phyloP scores from a whole-genome alignment of 2,329 filamentous ascomycete species.

The Aspergillus niger region DNA sequence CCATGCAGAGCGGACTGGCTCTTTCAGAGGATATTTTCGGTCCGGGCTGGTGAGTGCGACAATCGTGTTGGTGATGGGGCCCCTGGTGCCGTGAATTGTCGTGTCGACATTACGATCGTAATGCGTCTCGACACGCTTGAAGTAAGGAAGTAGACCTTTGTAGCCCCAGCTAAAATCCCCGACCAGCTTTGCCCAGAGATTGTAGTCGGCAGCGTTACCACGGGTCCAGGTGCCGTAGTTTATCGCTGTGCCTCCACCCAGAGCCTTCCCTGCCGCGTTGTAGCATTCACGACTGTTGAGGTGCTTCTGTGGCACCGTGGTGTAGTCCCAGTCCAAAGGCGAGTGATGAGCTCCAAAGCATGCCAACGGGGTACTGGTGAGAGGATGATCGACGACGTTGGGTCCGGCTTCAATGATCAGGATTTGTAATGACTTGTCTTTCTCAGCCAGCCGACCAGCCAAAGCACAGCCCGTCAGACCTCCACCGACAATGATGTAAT shows the following conservation, averaged over 20 bases:
- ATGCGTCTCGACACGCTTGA: slow-evolving; percentile 43
- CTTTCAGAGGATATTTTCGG: slow-evolving; percentile 44
- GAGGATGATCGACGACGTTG: slow-evolving; percentile 19
- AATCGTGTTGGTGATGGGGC: slow-evolving; percentile 27
- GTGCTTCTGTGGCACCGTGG: slow-evolving; percentile 34
- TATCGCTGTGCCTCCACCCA: slow-evolving; percentile 46
- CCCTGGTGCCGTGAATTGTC: slow-evolving; percentile 29
- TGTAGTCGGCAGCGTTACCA: slow-evolving; percentile 48
- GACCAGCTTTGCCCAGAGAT: slow-evolving; percentile 48
- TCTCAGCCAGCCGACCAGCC: slow-evolving; percentile 31
- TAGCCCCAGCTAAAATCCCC: slow-evolving; percentile 51
- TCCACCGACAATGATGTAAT: slow-evolving; percentile 33
- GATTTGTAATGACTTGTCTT: slow-evolving; percentile 19
- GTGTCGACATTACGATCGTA: slow-evolving; percentile 26
- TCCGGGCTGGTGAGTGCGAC: slow-evolving; percentile 20
- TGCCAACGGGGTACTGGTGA: slow-evolving; percentile 10
- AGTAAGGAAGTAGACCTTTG: slow-evolving; percentile 50
- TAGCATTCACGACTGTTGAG: slow-evolving; percentile 28
- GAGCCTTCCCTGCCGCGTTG: slow-evolving; percentile 39
- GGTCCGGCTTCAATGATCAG: slow-evolving; percentile 37
- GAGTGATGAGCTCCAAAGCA: slow-evolving; percentile 27
- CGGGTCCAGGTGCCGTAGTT: slow-evolving; percentile 50
- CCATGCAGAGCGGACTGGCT: slow-evolving; percentile 43
- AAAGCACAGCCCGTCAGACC: slow-evolving; percentile 33
- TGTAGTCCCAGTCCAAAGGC: slow-evolving; percentile 36